Base-by-base conservation (phyloP, 176 grass and related monocot genomes). In the Oryza punctata region DNA sequence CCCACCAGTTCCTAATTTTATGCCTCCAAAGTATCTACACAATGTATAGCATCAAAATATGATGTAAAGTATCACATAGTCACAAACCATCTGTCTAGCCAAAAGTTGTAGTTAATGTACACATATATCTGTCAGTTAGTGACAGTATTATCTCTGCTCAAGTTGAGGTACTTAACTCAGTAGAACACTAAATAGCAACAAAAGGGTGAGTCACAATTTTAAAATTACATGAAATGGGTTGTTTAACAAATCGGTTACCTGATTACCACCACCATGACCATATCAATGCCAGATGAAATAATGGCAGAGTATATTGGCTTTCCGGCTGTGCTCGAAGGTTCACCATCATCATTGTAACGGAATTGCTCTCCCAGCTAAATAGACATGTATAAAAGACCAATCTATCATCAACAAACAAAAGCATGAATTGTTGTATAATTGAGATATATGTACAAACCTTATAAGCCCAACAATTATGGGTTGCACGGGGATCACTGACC, bases 301-400 rank as follows among this genome's bases (percentile, higher is more conserved):
- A 98, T 98, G 46, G 96, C 87, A 63, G 96, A 98, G 82, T 96
- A 98, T 85, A 99, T 99, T 60, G 96, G 96, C 61, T 96, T 99
- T 70, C 96, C 93, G 75, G 93, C 89, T 23, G 89, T 99, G 81
- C 93, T 94, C 21, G 96, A 99, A 63, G 93, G 96, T 54, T 99
- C 96, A 3, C 96, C 91, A 6, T 96, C 96, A 86, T 99, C 93
- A 10, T 96, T 96, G 45, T 77, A 92, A 44, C 96, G 91, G 66
- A 89, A 95, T 61, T 96, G 91, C 28, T 94, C 91, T 83, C 96
- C 96, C 25, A 99, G 79, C 96, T 99, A 75, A 26, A 76, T 10
- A 84, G 21, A 72, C 16, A 87, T 71, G 28, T 30, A 67, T 37
- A 8, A 12, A 82, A 73, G 38, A 84, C 7, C 1, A 43, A 41